phyloP scores from a whole-genome alignment of 1,284 basidiomycete genomes.

The Ganoderma resinaceum region DNA sequence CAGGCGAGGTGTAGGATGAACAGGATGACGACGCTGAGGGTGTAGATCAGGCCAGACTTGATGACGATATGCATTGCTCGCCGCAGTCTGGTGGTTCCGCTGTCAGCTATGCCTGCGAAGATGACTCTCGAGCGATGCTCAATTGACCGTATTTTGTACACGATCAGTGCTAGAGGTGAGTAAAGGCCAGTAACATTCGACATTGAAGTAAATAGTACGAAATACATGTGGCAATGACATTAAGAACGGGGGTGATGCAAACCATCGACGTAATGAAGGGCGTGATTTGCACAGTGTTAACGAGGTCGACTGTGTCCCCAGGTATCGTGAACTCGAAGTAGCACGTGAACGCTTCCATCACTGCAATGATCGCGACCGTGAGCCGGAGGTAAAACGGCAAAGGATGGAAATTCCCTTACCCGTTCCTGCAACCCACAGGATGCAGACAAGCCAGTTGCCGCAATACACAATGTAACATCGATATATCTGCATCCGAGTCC shows the following conservation, averaged over 20 bases:
- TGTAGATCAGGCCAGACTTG: constrained; percentile 17
- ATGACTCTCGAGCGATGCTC: background rate
- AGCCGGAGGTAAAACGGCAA: background rate
- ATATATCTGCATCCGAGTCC: constrained; percentile 37
- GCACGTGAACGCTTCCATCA: background rate
- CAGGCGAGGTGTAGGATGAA: background rate
- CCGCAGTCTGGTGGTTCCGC: background rate
- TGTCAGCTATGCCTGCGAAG: background rate
- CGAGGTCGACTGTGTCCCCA: background rate
- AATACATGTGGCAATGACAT: background rate
- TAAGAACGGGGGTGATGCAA: background rate
- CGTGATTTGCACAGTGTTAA: background rate
- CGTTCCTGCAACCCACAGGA: background rate
- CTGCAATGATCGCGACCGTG: background rate
- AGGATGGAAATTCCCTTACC: background rate
- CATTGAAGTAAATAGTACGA: constrained; percentile 14
- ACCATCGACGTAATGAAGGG: background rate
- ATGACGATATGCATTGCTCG: constrained; percentile 13
- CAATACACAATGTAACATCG: constrained; percentile 38
- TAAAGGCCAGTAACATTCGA: constrained; percentile 38
- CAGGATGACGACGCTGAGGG: constrained; percentile 6
- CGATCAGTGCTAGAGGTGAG: constrained; percentile 41
- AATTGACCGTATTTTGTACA: constrained; percentile 44
- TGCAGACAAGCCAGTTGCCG: constrained; percentile 22
- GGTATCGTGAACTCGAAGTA: background rate